Conservation (phyloP, 208 protist genomes). For the Trypanosoma lewisi region DNA sequence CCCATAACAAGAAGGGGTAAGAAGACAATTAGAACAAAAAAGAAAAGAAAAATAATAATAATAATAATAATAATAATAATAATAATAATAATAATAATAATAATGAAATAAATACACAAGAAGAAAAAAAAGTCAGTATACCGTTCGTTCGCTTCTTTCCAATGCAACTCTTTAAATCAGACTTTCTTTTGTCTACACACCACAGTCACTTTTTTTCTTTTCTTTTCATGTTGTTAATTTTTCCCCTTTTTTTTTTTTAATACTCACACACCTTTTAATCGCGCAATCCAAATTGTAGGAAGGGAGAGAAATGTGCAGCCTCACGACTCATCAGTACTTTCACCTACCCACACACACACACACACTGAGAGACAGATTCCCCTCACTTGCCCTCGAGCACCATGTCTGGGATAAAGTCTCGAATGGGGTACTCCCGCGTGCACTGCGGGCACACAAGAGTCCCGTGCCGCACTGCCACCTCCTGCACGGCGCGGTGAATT, state of each 20-base stretch:
- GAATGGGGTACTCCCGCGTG: constrained; percentile 55
- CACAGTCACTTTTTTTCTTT: too few relatives aligned
- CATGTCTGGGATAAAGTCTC: constrained; percentile 90
- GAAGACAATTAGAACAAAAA: background rate
- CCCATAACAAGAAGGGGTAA: background rate
- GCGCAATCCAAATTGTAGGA: background rate
- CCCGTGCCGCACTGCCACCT: constrained; percentile 71
- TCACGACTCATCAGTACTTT: background rate
- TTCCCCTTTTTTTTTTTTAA: too few relatives aligned
- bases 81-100: too few relatives aligned
- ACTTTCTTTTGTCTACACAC: too few relatives aligned
- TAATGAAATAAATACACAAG: too few relatives aligned
- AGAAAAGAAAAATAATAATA: too few relatives aligned
- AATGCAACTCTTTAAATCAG: too few relatives aligned
- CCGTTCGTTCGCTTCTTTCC: too few relatives aligned
- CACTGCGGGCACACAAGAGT: constrained; percentile 66
- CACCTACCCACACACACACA: background rate
- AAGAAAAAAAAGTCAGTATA: too few relatives aligned
- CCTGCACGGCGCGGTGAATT: constrained; percentile 71
- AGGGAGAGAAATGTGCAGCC: background rate
- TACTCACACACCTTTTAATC: too few relatives aligned
- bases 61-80: too few relatives aligned
- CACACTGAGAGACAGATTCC: background rate
- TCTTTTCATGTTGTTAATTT: too few relatives aligned
- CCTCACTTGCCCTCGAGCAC: constrained; percentile 29